These are phyloP conservation scores for Myochromella boudieri DNA, from an alignment of 768 basidiomycete genomes.

Conservation along the genomic window DNA sequence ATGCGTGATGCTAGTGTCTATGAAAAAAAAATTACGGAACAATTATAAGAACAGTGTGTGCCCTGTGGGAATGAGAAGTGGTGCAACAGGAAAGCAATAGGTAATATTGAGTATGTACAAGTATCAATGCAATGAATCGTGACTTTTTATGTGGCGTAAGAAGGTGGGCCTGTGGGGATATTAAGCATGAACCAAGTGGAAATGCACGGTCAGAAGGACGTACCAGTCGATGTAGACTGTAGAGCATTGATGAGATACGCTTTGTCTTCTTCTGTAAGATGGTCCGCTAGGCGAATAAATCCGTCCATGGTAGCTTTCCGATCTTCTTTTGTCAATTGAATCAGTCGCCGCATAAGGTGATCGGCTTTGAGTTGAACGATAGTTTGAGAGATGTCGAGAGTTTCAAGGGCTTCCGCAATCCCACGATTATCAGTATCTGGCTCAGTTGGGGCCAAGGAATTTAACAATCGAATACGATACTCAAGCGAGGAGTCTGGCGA, in stretches of 20 bases:
- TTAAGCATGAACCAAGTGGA: not conserved
- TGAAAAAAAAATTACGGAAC: too few species aligned
- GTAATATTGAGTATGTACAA: too few species aligned
- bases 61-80: conserved; percentile 11
- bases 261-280: conserved; percentile 73
- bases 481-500: conserved; percentile 70
- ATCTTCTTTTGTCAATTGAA: conserved; percentile 71
- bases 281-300: conserved; percentile 70
- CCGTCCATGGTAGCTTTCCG: conserved; percentile 76
- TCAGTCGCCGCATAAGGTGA: conserved; percentile 62
- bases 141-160: conserved; percentile 26
- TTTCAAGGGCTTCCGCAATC: conserved; percentile 67
- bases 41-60: conserved; percentile 19
- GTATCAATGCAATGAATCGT: not conserved
- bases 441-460: conserved; percentile 58
- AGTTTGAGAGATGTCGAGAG: conserved; percentile 63
- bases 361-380: conserved; percentile 68
- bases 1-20: conserved; percentile 12
- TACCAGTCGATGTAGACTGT: conserved; percentile 61
- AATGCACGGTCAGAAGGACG: conserved; percentile 20
- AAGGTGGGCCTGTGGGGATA: conserved; percentile 32
- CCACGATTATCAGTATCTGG: conserved; percentile 53
- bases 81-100: too few species aligned
- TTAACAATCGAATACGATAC: conserved; percentile 64
- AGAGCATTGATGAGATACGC: conserved; percentile 57